phyloP scores from a whole-genome alignment of 2,329 filamentous ascomycete genomes.

The Venturia asperata region DNA sequence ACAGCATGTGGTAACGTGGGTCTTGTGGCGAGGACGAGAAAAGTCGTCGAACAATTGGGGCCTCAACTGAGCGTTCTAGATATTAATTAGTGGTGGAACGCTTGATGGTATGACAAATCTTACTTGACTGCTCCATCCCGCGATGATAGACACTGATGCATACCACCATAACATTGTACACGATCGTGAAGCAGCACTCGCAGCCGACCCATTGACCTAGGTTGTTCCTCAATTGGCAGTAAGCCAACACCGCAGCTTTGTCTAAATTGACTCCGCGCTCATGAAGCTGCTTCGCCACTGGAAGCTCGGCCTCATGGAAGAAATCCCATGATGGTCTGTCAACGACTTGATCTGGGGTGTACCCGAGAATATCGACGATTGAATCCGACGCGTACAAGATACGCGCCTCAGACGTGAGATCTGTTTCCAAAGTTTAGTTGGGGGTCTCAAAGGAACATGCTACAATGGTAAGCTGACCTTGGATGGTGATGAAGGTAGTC shows the following conservation, averaged over 20 bases:
- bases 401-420: constrained; percentile 66
- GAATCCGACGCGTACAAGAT: constrained; percentile 81
- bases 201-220: constrained; percentile 68
- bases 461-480: constrained; percentile 43
- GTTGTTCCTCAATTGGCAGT: constrained; percentile 63
- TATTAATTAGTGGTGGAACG: constrained; percentile 21
- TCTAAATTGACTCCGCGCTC: constrained; percentile 67
- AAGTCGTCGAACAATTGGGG: constrained; percentile 67
- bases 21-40: constrained; percentile 78
- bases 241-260: constrained; percentile 77
- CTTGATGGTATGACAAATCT: constrained; percentile 5
- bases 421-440: constrained; percentile 37
- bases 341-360: constrained; percentile 66
- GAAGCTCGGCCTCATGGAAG: constrained; percentile 75
- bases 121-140: constrained; percentile 43
- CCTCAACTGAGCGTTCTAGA: constrained; percentile 68
- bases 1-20: constrained; percentile 77
- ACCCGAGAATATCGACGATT: constrained; percentile 74
- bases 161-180: constrained; percentile 80
- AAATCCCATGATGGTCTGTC: constrained; percentile 76
- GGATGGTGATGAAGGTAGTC: constrained; percentile 85
- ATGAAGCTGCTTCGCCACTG: constrained; percentile 65
- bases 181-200: constrained; percentile 84
- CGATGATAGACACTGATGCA: constrained; percentile 71
- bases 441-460: neutral